These are phyloP conservation scores for Porcisia deanei DNA, from an alignment of 208 protist genomes.

Conservation along the genomic window DNA sequence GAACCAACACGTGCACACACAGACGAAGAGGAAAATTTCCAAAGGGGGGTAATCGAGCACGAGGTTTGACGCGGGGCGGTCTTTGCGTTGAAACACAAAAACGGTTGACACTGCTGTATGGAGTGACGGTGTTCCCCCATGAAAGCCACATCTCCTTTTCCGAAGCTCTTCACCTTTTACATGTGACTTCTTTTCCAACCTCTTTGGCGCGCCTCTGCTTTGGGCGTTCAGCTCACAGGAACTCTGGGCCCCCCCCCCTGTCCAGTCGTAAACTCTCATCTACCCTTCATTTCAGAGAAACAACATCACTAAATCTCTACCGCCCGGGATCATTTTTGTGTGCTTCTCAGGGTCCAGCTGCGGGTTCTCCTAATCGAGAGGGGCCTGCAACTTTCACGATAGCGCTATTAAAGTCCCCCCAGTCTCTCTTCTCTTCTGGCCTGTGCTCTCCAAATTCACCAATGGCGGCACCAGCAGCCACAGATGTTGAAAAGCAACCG, in stretches of 20 bases:
- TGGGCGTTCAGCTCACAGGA: background rate
- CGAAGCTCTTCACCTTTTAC: background rate
- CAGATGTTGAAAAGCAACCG: slow-evolving; percentile 5
- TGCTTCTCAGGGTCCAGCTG: background rate
- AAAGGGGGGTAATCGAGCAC: no score
- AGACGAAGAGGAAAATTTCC: background rate
- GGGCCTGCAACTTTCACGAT: background rate
- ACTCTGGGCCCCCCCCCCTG: background rate
- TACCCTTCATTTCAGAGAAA: no score
- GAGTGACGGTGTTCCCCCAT: background rate
- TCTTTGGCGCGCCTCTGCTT: background rate
- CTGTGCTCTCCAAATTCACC: background rate
- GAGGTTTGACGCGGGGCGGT: background rate
- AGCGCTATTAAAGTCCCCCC: background rate
- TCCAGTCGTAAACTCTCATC: background rate
- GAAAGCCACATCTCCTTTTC: no score
- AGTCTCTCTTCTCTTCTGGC: no score
- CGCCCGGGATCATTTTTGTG: background rate
- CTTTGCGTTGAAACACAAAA: no score
- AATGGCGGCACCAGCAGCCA: background rate
- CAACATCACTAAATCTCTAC: no score
- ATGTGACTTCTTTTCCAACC: no score
- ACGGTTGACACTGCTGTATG: background rate
- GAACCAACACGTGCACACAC: background rate
- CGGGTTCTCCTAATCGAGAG: background rate